Evolutionary conservation across 169 alveolate genomes (phyloP).

Genomic region (Plasmodium cynomolgi): DNA sequence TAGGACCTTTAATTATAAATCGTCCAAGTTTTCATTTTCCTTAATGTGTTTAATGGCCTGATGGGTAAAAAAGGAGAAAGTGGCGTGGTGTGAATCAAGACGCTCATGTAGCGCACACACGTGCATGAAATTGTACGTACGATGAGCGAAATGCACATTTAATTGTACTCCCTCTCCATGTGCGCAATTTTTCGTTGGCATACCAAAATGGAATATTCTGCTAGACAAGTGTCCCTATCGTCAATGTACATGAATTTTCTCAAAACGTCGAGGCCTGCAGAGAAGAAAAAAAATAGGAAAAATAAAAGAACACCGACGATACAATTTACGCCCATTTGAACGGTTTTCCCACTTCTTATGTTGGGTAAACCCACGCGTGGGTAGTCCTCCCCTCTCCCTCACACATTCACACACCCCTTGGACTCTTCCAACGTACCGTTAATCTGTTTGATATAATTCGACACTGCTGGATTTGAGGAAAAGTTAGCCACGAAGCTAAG

Average conservation of each 20-base stretch:
- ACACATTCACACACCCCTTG: neutral
- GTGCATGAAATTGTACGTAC: neutral
- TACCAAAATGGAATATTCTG: constrained; percentile 73
- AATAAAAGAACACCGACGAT: neutral
- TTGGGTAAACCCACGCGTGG: neutral
- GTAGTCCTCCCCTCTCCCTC: neutral
- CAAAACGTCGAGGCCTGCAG: constrained; percentile 25
- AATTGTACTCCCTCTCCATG: neutral
- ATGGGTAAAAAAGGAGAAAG: neutral
- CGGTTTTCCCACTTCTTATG: neutral
- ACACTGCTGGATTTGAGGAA: constrained; percentile 8
- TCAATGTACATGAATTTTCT: constrained; percentile 70
- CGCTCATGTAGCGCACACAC: neutral
- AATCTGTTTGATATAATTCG: constrained; percentile 24
- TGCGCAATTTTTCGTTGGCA: neutral
- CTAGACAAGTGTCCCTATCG: constrained; percentile 57
- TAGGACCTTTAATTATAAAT: neutral
- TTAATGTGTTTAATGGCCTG: constrained; percentile 75
- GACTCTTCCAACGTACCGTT: constrained; percentile 33
- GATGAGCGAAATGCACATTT: neutral
- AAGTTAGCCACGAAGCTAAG: constrained; percentile 68
- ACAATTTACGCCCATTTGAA: neutral
- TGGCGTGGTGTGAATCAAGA: neutral
- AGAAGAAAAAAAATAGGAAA: neutral
- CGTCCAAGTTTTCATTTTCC: constrained; percentile 74